These are phyloP conservation scores for Penicillium sp. DNA, from an alignment of 2,329 filamentous ascomycete genomes.

Conservation along the genomic window DNA sequence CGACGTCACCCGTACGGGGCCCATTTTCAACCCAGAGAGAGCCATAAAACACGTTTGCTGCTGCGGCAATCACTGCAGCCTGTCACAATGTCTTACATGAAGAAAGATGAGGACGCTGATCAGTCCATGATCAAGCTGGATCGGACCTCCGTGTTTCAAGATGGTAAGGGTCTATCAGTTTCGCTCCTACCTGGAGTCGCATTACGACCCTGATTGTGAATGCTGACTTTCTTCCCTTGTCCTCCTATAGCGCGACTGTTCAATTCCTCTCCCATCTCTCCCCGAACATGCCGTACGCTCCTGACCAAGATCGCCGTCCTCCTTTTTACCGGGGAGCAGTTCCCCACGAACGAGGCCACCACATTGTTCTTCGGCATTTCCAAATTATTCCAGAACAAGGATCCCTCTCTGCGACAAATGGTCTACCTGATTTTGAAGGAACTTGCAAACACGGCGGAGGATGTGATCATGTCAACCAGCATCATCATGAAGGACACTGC, in stretches of 20 bases:
- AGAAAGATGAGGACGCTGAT: conserved; percentile 98
- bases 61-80: conserved; percentile 28
- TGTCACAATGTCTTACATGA: conserved; percentile 78
- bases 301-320: conserved; percentile 95
- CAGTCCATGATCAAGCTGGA: conserved; percentile 91
- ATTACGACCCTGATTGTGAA: no score
- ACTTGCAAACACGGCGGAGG: conserved; percentile 85
- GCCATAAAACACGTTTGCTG: no score
- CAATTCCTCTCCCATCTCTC: conserved; percentile 93
- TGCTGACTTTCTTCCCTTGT: no score
- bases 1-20: no score
- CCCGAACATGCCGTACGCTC: conserved; percentile 91
- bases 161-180: no score
- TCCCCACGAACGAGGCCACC: conserved; percentile 93
- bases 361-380: conserved; percentile 98
- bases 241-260: conserved; percentile 95
- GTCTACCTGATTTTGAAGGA: conserved; percentile 98
- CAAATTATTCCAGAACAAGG: conserved; percentile 98
- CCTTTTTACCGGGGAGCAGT: conserved; percentile 92
- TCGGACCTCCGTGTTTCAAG: conserved; percentile 94
- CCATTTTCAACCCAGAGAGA: no score
- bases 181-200: no score
- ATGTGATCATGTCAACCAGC: conserved; percentile 99
- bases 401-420: conserved; percentile 96
- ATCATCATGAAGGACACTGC: conserved; percentile 99